Conservation (phyloP, 176 grass and related monocot species). For the Themeda triandra region DNA sequence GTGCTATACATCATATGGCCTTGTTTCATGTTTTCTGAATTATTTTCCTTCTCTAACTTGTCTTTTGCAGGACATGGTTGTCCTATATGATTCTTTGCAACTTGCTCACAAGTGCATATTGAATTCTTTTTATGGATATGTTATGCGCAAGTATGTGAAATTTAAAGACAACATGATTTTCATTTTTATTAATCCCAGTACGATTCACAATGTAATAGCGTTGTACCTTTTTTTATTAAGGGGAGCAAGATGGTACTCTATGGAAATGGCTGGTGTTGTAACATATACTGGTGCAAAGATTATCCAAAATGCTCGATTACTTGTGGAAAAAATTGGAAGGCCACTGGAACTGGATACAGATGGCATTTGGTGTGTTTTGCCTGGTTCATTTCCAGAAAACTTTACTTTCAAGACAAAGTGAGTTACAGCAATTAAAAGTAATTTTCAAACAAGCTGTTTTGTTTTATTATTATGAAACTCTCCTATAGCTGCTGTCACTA, state of each 20-base stretch:
- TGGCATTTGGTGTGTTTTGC: constrained; percentile 98
- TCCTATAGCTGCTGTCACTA: neutral
- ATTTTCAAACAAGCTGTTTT: constrained; percentile 5
- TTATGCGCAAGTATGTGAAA: constrained; percentile 92
- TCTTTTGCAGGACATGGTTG: constrained; percentile 93
- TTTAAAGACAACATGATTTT: constrained; percentile 21
- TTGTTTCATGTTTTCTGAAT: constrained; percentile 26
- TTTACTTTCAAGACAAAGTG: constrained; percentile 91
- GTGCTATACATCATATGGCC: neutral
- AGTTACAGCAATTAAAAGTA: constrained; percentile 14
- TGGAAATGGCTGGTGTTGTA: constrained; percentile 99
- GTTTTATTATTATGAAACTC: neutral
- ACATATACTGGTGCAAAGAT: constrained; percentile 99
- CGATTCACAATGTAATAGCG: constrained; percentile 21
- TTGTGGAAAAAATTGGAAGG: constrained; percentile 96
- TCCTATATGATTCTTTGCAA: constrained; percentile 96
- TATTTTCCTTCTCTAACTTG: constrained; percentile 8
- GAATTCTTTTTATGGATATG: constrained; percentile 99
- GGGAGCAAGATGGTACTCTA: constrained; percentile 99
- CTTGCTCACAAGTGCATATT: constrained; percentile 99
- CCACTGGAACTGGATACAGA: constrained; percentile 97
- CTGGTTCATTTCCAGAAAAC: constrained; percentile 94
- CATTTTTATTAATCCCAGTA: constrained; percentile 15
- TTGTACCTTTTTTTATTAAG: constrained; percentile 43
- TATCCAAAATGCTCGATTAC: constrained; percentile 90